Base-by-base conservation (phyloP, 2,329 filamentous ascomycete genomes). In the Sporothrix brunneoviolacea region DNA sequence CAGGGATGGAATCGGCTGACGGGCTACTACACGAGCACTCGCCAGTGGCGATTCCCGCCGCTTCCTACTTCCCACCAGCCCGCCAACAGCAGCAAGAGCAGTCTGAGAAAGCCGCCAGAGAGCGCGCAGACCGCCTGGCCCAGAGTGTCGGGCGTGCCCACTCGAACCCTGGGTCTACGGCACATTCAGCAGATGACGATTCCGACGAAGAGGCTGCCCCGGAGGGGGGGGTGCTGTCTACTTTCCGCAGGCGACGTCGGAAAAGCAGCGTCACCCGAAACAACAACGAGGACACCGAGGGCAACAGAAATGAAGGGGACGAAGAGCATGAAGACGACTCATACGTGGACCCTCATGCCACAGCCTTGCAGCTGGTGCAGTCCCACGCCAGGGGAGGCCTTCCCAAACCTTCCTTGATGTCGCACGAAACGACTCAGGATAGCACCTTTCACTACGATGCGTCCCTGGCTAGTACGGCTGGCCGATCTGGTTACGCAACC, bases 51-150 rank as follows among this genome's bases (percentile, higher is more conserved):
- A n/a, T n/a, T n/a, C n/a, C n/a, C n/a, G n/a, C n/a, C n/a, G n/a
- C n/a, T n/a, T n/a, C n/a, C n/a, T 58, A 58, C 24, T 49, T 54
- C 15, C 54, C 55, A 3, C 35, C 40, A 1, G 47, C 33, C 3
- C 52, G 52, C n/a, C 54, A 52, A 18, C 48, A 54, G 27, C 56
- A 56, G 18, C 56, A 55, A 30, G 48, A 58, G 24, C 40, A 53
- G 32, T 66, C 65, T 1, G 64, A 65, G 52, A 58, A 63, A 7
- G 65, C 65, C 22, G 65, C 65, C 33, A 64, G 63, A 41, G 57
- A 65, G 32, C 60, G 65, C 15, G 65, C 65, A 3, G 65, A 67
- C 41, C 60, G 65, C 9, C 58, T 68, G 21, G 65, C 65, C 9
- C 61, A 62, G 48, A 61, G 59, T 30, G 61, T 68, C 2, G 62